These are phyloP conservation scores for Lotus japonicus DNA, from an alignment of 306 rosid species.

Conservation along the genomic window DNA sequence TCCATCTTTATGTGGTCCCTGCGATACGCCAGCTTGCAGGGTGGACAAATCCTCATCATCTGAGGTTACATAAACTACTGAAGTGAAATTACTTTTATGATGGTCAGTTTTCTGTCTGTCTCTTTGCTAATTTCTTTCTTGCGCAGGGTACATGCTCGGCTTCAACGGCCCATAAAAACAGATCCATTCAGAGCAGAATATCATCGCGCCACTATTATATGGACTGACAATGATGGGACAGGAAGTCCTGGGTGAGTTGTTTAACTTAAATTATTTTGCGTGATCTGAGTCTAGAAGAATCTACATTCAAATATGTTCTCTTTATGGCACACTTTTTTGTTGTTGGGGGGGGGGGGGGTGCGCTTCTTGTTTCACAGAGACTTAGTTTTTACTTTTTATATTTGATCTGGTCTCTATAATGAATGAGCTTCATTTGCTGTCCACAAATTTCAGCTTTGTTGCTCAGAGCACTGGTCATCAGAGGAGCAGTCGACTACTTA, in stretches of 20 bases:
- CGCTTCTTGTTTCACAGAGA: not conserved
- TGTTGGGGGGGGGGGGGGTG: not conserved
- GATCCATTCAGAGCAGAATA: slow-evolving; percentile 72
- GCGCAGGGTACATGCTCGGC: slow-evolving; percentile 68
- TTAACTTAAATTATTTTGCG: slow-evolving; percentile 14
- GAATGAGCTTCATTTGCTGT: not conserved
- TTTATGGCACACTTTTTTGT: not conserved
- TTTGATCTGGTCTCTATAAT: slow-evolving; percentile 2
- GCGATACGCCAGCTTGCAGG: slow-evolving; percentile 76
- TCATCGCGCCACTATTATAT: slow-evolving; percentile 61
- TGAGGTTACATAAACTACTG: slow-evolving; percentile 48
- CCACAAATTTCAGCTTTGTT: slow-evolving; percentile 58
- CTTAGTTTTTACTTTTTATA: not conserved
- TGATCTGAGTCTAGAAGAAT: not conserved
- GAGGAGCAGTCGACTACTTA: slow-evolving; percentile 77
- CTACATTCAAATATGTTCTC: slow-evolving; percentile 1
- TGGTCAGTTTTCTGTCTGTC: slow-evolving; percentile 3
- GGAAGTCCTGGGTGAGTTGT: slow-evolving; percentile 76
- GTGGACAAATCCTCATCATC: slow-evolving; percentile 66
- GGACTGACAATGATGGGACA: slow-evolving; percentile 82
- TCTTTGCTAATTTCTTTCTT: slow-evolving; percentile 16
- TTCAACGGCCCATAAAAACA: slow-evolving; percentile 52
- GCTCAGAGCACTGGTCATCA: slow-evolving; percentile 93
- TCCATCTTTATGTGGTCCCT: slow-evolving; percentile 85
- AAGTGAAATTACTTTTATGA: not conserved